Evolutionary conservation across 140 eudicot genomes (phyloP).

Genomic region (Ambrosia hybrid): DNA sequence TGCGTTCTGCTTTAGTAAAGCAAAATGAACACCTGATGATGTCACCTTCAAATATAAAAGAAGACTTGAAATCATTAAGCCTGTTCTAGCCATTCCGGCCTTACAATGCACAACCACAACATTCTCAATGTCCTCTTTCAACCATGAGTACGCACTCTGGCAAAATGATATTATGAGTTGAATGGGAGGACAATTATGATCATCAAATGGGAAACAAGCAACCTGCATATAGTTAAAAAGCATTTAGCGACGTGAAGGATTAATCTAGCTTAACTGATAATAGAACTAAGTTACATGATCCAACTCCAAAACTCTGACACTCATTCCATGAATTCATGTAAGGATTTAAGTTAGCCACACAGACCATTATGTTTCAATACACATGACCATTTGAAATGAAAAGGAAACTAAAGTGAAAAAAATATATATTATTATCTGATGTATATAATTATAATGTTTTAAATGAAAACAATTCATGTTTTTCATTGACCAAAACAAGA

Average conservation of each 20-base stretch:
- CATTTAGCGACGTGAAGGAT: constrained; percentile 5
- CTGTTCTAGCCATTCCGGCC: constrained; percentile 98
- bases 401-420: constrained; percentile 5
- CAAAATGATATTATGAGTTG: constrained; percentile 81
- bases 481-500: neutral
- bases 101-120: constrained; percentile 94
- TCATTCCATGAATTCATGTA: neutral
- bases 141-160: constrained; percentile 92
- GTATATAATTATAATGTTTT: neutral
- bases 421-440: neutral
- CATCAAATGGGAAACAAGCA: constrained; percentile 93
- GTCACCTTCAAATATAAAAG: constrained; percentile 77
- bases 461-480: constrained; percentile 6
- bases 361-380: neutral
- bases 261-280: constrained; percentile 7
- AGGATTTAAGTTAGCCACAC: constrained; percentile 9
- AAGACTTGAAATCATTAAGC: constrained; percentile 90
- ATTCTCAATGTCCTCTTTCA: constrained; percentile 93
- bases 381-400: neutral
- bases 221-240: constrained; percentile 48
- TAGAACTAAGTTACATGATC: constrained; percentile 2
- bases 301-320: too few relatives aligned
- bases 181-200: constrained; percentile 91
- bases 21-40: constrained; percentile 4
- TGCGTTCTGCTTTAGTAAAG: constrained; percentile 13